Percentiles rank a stretch among this genome's conserved stretches.
phyloP scores from a whole-genome alignment of 2,329 filamentous ascomycete genomes.

The Zymoseptoria passerinii region DNA sequence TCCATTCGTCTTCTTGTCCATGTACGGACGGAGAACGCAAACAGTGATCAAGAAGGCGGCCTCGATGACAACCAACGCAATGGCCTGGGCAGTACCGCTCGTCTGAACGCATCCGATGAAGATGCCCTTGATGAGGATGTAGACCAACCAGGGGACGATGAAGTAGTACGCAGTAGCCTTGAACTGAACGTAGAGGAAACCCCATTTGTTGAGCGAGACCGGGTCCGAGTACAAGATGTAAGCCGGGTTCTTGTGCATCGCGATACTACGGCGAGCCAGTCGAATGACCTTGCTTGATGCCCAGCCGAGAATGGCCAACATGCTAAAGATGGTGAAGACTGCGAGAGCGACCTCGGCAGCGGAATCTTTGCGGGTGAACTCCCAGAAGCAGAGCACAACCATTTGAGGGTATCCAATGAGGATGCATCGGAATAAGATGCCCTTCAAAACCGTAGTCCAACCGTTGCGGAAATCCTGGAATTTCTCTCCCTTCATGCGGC shows the following conservation, averaged over 20 bases:
- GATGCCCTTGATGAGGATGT: conserved; percentile 79
- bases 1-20: conserved; percentile 96
- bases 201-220: conserved; percentile 93
- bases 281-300: conserved; percentile 83
- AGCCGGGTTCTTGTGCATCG: conserved; percentile 90
- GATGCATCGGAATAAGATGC: conserved; percentile 81
- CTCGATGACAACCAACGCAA: conserved; percentile 78
- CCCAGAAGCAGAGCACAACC: conserved; percentile 84
- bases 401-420: conserved; percentile 90
- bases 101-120: conserved; percentile 77
- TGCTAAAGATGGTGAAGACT: conserved; percentile 78
- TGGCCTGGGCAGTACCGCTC: conserved; percentile 63
- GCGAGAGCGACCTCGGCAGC: conserved; percentile 78
- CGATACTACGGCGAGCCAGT: conserved; percentile 78
- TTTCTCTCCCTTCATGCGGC: conserved; percentile 73
- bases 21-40: conserved; percentile 81
- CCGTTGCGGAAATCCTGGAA: conserved; percentile 92
- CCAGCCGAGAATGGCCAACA: conserved; percentile 71
- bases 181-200: conserved; percentile 95
- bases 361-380: conserved; percentile 80
- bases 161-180: conserved; percentile 94
- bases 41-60: conserved; percentile 66
- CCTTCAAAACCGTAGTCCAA: conserved; percentile 87
- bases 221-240: conserved; percentile 96
- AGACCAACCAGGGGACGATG: conserved; percentile 68